Evolutionary conservation across 768 basidiomycete species (phyloP).

Genomic region (Tulasnella calospora): DNA sequence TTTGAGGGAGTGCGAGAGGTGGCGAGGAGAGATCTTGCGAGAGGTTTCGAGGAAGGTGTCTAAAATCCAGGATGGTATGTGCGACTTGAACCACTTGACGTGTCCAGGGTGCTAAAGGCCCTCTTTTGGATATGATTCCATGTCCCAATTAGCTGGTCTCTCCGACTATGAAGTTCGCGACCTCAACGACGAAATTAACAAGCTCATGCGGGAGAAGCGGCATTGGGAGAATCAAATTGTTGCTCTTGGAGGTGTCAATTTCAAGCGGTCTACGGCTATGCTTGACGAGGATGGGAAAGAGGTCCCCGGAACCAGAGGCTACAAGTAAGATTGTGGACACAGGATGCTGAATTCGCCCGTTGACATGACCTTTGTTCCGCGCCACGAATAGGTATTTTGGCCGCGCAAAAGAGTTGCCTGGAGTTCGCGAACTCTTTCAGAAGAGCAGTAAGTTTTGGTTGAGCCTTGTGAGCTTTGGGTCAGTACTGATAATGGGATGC

Average conservation of each 20-base stretch:
- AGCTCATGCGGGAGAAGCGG: slow-evolving; percentile 85
- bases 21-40: slow-evolving; percentile 90
- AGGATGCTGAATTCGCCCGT: neutral
- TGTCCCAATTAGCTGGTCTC: slow-evolving; percentile 60
- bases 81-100: neutral
- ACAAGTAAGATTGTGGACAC: slow-evolving; percentile 62
- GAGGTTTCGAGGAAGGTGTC: slow-evolving; percentile 96
- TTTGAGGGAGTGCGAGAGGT: slow-evolving; percentile 87
- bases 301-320: slow-evolving; percentile 93
- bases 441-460: slow-evolving; percentile 56
- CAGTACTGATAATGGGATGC: neutral
- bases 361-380: neutral
- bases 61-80: slow-evolving; percentile 92
- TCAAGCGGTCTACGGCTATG: slow-evolving; percentile 89
- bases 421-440: slow-evolving; percentile 90
- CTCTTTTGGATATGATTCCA: neutral
- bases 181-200: slow-evolving; percentile 97
- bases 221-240: slow-evolving; percentile 99
- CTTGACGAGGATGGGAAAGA: slow-evolving; percentile 92
- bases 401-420: slow-evolving; percentile 90
- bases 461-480: neutral
- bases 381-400: slow-evolving; percentile 75
- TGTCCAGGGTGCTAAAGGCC: neutral
- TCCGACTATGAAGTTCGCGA: slow-evolving; percentile 95
- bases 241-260: slow-evolving; percentile 93